A percentile compares a stretch with the other conserved stretches of the same genome.
These are phyloP conservation scores for Cyclanthera cordifolia DNA, from an alignment of 306 rosid genomes.

Conservation along the genomic window DNA sequence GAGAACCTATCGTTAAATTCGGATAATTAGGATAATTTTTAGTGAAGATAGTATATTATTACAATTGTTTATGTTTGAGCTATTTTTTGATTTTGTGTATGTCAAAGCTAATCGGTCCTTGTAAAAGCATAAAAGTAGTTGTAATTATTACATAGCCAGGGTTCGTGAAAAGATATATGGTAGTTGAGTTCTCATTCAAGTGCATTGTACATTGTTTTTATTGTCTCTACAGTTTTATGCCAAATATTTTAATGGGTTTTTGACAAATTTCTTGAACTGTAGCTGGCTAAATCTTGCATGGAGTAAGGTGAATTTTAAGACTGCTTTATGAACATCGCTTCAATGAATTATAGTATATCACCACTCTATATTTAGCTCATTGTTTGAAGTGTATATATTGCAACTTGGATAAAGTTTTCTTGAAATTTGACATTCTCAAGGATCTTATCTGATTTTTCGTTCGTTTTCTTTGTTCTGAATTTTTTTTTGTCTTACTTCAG, in stretches of 20 bases:
- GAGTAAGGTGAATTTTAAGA: not conserved
- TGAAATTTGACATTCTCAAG: not conserved
- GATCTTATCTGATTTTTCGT: not conserved
- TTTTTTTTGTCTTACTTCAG: slow-evolving; percentile 26
- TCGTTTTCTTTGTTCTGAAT: slow-evolving; percentile 3
- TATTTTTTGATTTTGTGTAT: not conserved
- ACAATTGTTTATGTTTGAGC: not conserved
- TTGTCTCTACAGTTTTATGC: too few relatives aligned
- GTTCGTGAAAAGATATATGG: not conserved
- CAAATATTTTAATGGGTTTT: too few relatives aligned
- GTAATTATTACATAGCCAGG: not conserved
- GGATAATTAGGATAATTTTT: not conserved
- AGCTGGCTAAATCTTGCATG: not conserved
- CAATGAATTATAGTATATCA: not conserved
- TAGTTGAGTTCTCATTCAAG: not conserved
- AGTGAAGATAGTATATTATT: not conserved
- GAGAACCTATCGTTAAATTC: not conserved
- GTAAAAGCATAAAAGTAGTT: not conserved
- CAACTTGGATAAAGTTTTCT: not conserved
- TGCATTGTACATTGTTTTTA: too few relatives aligned
- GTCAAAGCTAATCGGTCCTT: not conserved
- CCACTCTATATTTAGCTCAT: not conserved
- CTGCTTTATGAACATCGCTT: not conserved
- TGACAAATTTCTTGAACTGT: not conserved
- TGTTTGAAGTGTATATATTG: not conserved